These are phyloP conservation scores for Penicillium sp. DNA, from an alignment of 2,329 filamentous ascomycete genomes.

Conservation along the genomic window DNA sequence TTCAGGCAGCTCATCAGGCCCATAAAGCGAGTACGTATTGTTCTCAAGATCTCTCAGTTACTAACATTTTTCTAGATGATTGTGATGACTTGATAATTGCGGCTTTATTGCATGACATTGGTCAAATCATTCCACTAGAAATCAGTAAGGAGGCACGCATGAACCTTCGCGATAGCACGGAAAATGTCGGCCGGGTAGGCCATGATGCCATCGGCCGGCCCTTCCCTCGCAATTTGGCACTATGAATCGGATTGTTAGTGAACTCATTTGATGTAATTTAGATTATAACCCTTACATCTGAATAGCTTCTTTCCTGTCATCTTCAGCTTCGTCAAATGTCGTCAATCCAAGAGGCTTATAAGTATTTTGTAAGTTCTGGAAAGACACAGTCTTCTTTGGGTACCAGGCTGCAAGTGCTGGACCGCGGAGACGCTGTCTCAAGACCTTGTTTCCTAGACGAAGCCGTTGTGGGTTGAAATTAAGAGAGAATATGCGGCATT, in stretches of 20 bases:
- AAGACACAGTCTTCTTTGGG: conserved; percentile 68
- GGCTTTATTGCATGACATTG: conserved; percentile 45
- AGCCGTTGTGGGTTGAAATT: conserved; percentile 82
- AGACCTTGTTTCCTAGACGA: conserved; percentile 85
- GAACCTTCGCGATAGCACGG: conserved; percentile 24
- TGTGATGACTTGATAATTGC: conserved; percentile 34
- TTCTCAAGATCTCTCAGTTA: no score
- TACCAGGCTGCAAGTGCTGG: conserved; percentile 84
- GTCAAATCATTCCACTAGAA: conserved; percentile 41
- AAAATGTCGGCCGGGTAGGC: conserved; percentile 38
- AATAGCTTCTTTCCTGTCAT: conserved; percentile 68
- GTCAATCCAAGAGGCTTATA: conserved; percentile 64
- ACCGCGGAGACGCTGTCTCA: conserved; percentile 85
- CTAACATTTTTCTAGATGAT: conserved; percentile 14
- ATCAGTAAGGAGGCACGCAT: conserved; percentile 29
- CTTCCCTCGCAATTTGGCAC: conserved; percentile 78
- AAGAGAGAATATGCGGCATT: conserved; percentile 88
- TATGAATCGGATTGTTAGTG: conserved; percentile 36
- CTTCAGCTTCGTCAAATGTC: conserved; percentile 72
- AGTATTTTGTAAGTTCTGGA: conserved; percentile 69
- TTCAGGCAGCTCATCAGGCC: conserved; percentile 35
- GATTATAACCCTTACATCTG: conserved; percentile 51
- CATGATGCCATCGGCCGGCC: conserved; percentile 57
- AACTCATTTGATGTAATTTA: neutral
- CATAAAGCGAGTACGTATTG: conserved; percentile 20